A percentile compares a stretch with the other conserved stretches of the same genome.
Evolutionary conservation across 331 rosid genomes (phyloP).

Genomic region (Saraca asoca): DNA sequence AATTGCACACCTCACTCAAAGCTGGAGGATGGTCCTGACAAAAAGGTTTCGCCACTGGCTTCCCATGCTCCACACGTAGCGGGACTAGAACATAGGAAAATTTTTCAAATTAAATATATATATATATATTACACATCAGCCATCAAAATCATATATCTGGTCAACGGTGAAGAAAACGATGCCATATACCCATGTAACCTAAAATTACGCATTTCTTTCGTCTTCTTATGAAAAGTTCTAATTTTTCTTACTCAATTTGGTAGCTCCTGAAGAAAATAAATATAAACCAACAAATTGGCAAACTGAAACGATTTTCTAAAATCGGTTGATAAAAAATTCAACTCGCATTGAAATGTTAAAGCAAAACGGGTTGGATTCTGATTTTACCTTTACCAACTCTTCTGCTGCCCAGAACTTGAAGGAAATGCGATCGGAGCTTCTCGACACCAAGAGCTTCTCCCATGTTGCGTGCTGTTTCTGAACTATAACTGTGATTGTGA

Average conservation of each 20-base stretch:
- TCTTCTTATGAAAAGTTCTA: no score
- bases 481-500: background rate
- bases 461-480: slow-evolving; percentile 26
- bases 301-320: no score
- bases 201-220: no score
- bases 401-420: slow-evolving; percentile 48
- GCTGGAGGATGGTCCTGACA: slow-evolving; percentile 50
- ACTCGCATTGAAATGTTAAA: no score
- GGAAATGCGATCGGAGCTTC: slow-evolving; percentile 63
- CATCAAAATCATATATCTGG: background rate
- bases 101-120: background rate
- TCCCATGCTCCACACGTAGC: slow-evolving; percentile 46
- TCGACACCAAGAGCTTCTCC: slow-evolving; percentile 38
- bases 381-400: slow-evolving; percentile 52
- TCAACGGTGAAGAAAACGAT: background rate
- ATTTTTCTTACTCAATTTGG: background rate
- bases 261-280: background rate
- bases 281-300: background rate
- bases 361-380: background rate
- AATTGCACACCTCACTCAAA: slow-evolving; percentile 44
- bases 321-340: no score
- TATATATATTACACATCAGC: background rate
- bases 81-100: slow-evolving; percentile 54
- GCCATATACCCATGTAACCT: no score
- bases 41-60: slow-evolving; percentile 58